Evolutionary conservation across 139 green algal species (phyloP), one percentile per base, ranked within the genome.

Genomic region (Astrephomene gubernaculifera): DNA sequence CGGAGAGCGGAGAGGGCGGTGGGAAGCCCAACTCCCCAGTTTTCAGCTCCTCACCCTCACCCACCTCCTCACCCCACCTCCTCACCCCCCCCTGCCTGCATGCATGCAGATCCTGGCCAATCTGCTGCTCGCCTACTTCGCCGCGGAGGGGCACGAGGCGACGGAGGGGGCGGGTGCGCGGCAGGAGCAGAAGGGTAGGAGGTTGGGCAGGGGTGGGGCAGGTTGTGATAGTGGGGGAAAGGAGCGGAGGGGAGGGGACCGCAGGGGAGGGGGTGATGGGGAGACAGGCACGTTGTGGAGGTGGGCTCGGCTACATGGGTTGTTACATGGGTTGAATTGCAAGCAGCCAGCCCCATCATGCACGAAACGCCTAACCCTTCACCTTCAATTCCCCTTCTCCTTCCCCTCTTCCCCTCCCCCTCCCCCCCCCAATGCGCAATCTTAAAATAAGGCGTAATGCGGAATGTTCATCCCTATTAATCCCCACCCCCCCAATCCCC

Each of bases 51-150:
- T 49, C 4, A 49, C 35, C 9, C 65, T 33, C 19, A 12, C 65
- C 35, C 36, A 4, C 65, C 6, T 36, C 36, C 35, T 41, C 64
- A 31, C 9, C 36, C 35, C 65, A 29, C 65, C 14, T 33, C 4
- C 68, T 0, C 68, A 53, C 39, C 38, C 17, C 22, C 39, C 22
- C 36, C 39, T 24, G 9, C 24, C 7, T 67, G 17, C 19, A 29
- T 1, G 10, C 25, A 36, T 63, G 33, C 49, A 78, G 91, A 95
- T 99, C 87, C 86, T 99, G 14, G 94, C 88, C 33, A 97, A 99
- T 86, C 86, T 99, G 72, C 90, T 99, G 41, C 90, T 99, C 43
- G 85, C 92, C 22, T 98, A 95, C 90, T 99, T 99, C 81, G 93
- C 96, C 1, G 57, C 90, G 6, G 92, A 97, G 67, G 96, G 96